These are phyloP conservation scores for Neofusicoccum umdonicola DNA, from an alignment of 2,329 filamentous ascomycete genomes.

Conservation along the genomic window DNA sequence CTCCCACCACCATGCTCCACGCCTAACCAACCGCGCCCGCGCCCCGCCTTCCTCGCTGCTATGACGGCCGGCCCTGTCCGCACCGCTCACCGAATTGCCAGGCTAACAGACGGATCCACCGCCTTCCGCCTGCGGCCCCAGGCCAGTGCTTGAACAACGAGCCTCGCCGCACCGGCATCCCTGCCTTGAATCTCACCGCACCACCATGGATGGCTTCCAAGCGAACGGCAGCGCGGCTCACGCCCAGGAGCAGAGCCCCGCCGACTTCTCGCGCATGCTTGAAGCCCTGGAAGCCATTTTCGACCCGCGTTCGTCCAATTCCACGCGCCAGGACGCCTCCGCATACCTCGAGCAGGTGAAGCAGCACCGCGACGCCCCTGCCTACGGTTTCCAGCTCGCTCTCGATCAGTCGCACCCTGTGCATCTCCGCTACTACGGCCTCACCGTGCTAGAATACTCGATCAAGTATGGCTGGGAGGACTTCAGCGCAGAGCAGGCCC, in stretches of 20 bases:
- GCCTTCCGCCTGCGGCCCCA: background rate
- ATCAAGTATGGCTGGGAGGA: slow-evolving; percentile 81
- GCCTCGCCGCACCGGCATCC: background rate
- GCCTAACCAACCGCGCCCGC: background rate
- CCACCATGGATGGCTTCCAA: slow-evolving; percentile 8
- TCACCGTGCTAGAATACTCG: slow-evolving; percentile 86
- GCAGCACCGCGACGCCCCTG: slow-evolving; percentile 71
- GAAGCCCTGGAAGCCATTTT: slow-evolving; percentile 87
- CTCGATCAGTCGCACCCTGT: slow-evolving; percentile 71
- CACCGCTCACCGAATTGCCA: background rate
- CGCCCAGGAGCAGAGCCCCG: slow-evolving; percentile 17
- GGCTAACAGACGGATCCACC: slow-evolving; percentile 6
- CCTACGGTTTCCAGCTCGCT: slow-evolving; percentile 81
- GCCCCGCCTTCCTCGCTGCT: slow-evolving; percentile 2
- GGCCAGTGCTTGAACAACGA: background rate
- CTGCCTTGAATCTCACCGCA: background rate
- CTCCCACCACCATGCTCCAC: background rate
- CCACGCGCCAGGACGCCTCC: slow-evolving; percentile 77
- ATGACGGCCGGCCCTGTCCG: slow-evolving; percentile 7
- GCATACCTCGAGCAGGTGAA: slow-evolving; percentile 85
- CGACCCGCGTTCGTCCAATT: slow-evolving; percentile 75
- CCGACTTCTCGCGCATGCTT: slow-evolving; percentile 65
- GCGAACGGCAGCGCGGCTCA: slow-evolving; percentile 22
- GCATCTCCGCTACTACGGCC: slow-evolving; percentile 86
- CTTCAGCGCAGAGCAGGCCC: slow-evolving; percentile 66